Percentiles rank a stretch among this genome's conserved stretches.
Evolutionary conservation across 1,139 yeast species (phyloP).

Genomic region (Suhomyces choctaworum): DNA sequence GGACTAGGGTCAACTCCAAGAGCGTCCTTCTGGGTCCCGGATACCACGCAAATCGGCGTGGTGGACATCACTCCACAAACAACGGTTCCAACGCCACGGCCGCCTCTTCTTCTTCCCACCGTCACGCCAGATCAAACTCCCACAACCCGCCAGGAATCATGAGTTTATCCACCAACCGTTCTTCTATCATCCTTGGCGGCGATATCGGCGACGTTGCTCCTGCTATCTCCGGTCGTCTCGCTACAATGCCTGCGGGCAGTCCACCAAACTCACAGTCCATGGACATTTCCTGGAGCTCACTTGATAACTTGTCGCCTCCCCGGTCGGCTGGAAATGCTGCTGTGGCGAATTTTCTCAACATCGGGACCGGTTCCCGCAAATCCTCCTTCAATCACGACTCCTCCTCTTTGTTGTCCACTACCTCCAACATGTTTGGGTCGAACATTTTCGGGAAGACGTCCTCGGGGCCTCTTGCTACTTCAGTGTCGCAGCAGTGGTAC

Average conservation of each 20-base stretch:
- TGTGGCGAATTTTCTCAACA: slow-evolving; percentile 12
- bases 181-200: too few species aligned
- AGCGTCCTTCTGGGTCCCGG: slow-evolving; percentile 12
- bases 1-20: slow-evolving; percentile 70
- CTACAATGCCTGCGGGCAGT: too few species aligned
- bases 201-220: too few species aligned
- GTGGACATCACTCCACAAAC: background rate
- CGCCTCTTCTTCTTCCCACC: background rate
- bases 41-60: slow-evolving; percentile 3
- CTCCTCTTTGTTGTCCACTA: background rate
- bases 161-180: too few species aligned
- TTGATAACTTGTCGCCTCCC: background rate
- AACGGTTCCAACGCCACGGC: background rate
- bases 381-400: slow-evolving; percentile 2
- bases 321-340: slow-evolving; percentile 1
- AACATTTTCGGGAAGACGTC: slow-evolving; percentile 1
- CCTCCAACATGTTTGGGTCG: slow-evolving; percentile 3
- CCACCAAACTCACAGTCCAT: slow-evolving; percentile 17
- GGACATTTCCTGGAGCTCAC: slow-evolving; percentile 12
- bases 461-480: background rate
- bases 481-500: slow-evolving; percentile 3
- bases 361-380: slow-evolving; percentile 1
- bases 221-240: too few species aligned
- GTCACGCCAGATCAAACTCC: slow-evolving; percentile 1
- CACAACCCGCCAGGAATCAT: too few species aligned